Conservation (phyloP, 352 stramenopile species). For the Hyaloperonospora arabidopsidis region DNA sequence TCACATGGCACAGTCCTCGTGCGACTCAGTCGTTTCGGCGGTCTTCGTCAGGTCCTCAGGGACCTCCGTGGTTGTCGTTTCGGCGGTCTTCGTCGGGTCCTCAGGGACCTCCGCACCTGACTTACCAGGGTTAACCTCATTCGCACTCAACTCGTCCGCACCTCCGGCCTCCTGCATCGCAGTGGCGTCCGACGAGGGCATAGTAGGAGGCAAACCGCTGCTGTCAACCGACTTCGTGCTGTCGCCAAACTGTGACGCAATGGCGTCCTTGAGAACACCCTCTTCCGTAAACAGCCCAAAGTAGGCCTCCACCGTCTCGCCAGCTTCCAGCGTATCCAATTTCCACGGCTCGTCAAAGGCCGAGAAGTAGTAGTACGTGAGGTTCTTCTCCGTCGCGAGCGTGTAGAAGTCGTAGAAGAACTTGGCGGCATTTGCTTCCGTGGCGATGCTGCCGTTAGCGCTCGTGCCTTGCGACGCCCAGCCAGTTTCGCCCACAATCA, state of each 20-base stretch:
- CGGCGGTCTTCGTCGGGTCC: too few relatives aligned
- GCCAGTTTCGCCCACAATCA: slow-evolving; percentile 64
- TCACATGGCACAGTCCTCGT: too few relatives aligned
- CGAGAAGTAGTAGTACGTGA: slow-evolving; percentile 66
- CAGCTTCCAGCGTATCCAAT: slow-evolving; percentile 34
- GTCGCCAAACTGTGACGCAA: slow-evolving; percentile 33
- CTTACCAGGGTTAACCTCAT: too few relatives aligned
- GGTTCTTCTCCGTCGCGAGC: slow-evolving; percentile 35
- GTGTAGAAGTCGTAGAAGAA: slow-evolving; percentile 63
- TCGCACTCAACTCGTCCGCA: too few relatives aligned
- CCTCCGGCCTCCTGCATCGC: too few relatives aligned
- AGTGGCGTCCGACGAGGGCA: too few relatives aligned
- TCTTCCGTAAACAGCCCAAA: slow-evolving; percentile 53
- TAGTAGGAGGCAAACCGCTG: not conserved
- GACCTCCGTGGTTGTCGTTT: too few relatives aligned
- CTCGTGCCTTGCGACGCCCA: slow-evolving; percentile 42
- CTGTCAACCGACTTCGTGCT: slow-evolving; percentile 14
- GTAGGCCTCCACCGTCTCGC: slow-evolving; percentile 62
- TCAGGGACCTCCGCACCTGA: too few relatives aligned
- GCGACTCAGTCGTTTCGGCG: too few relatives aligned
- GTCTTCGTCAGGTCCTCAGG: too few relatives aligned
- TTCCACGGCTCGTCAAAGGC: slow-evolving; percentile 62
- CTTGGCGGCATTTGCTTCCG: slow-evolving; percentile 29
- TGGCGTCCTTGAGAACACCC: slow-evolving; percentile 42
- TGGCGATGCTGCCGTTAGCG: slow-evolving; percentile 28